Evolutionary conservation across 179 eudicot species (phyloP), one percentile per base, ranked within the genome.

Genomic region (Drosera spatulata): DNA sequence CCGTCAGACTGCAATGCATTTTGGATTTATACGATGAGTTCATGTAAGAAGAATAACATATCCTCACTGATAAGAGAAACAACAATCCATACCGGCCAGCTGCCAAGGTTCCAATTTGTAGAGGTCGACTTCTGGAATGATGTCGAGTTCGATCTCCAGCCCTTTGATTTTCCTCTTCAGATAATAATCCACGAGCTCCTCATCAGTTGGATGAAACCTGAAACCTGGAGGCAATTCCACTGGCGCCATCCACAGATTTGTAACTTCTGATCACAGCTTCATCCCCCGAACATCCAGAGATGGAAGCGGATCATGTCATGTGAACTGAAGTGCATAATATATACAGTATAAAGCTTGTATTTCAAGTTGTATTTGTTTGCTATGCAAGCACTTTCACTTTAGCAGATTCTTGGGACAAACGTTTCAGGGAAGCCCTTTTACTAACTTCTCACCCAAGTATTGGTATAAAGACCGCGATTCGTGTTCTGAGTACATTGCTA

Each of bases 101-200:
- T 63, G 50, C 66, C 66, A 63, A 7, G 66, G 66, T 41, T 63
- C 66, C 45, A 58, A 63, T 63, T 63, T 63, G 59, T 63, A 63
- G 42, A 63, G 66, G 14, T 63, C 66, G 47, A 63, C 56, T 9
- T 63, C 66, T 4, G 66, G 66, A 13, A 63, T 63, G 41, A 63
- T 63, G 59, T 63, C 66, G 59, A 63, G 66, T 45, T 63, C 66
- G 50, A 63, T 63, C 44, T 41, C 66, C 59, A 39, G 46, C 47
- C 66, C 66, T 9, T 43, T 63, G 58, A 63, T 63, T 40, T 63
- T 63, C 14, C 66, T 49, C 14, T 55, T 55, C 56, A 22, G 33
- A 22, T 22, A 22, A 22, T 22, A 22, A 22, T 22, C 33, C 33
- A 22, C 33, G 33, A 22, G 66, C 66, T 63, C 66, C 10, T 63